Percentiles rank a stretch among this genome's conserved stretches.
These are phyloP conservation scores for Urtica urens DNA, from an alignment of 306 rosid species.

Conservation along the genomic window DNA sequence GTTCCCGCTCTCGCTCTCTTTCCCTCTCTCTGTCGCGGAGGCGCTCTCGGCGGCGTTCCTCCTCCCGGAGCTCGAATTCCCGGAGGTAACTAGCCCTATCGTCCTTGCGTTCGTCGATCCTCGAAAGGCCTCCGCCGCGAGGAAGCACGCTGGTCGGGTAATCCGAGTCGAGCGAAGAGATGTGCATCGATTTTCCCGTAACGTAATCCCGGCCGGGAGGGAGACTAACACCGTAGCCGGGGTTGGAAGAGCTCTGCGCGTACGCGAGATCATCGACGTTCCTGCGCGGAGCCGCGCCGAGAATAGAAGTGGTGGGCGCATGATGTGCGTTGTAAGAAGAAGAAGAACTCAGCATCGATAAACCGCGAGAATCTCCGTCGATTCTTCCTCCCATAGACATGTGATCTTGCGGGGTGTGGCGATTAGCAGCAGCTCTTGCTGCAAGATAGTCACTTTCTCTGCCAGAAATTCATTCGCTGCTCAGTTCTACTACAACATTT, in stretches of 20 bases:
- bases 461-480: conserved; percentile 96
- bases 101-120: conserved; percentile 68
- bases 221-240: conserved; percentile 96
- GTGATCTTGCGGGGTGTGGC: conserved; percentile 80
- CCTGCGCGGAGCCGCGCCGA: conserved; percentile 95
- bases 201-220: conserved; percentile 99
- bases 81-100: conserved; percentile 82
- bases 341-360: conserved; percentile 63
- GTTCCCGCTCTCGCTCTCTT: conserved; percentile 75
- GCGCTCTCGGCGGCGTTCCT: conserved; percentile 89
- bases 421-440: conserved; percentile 81
- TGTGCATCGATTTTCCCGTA: conserved; percentile 77
- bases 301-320: conserved; percentile 72
- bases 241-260: conserved; percentile 75
- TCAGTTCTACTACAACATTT: conserved; percentile 70
- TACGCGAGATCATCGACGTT: conserved; percentile 72
- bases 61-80: conserved; percentile 91
- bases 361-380: conserved; percentile 75
- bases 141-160: conserved; percentile 43
- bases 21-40: conserved; percentile 82
- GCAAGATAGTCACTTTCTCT: conserved; percentile 96
- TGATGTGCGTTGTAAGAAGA: conserved; percentile 66
- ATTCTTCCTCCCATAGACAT: conserved; percentile 80
- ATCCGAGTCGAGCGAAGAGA: conserved; percentile 60
- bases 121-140: conserved; percentile 41